A percentile compares a stretch with the other conserved stretches of the same genome.
Conservation (phyloP, 106 monocot species). For the Acanthochlamys bracteata region DNA sequence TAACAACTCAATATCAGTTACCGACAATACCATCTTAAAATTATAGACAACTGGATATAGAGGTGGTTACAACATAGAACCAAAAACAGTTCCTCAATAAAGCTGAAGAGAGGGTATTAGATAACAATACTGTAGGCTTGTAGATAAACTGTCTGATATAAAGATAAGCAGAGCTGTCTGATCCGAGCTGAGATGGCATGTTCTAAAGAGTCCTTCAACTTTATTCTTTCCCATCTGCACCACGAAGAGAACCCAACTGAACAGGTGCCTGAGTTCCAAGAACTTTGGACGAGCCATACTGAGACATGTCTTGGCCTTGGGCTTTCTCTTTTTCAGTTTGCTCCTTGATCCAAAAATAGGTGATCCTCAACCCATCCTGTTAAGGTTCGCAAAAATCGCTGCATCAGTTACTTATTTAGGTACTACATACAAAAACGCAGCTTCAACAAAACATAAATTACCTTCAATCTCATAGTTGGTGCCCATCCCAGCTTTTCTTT, state of each 20-base stretch:
- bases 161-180: too few species aligned
- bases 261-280: slow-evolving; percentile 90
- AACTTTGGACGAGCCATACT: slow-evolving; percentile 83
- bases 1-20: too few species aligned
- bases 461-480: slow-evolving; percentile 88
- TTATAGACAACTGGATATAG: too few species aligned
- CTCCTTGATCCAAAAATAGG: slow-evolving; percentile 97
- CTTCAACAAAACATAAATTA: slow-evolving; percentile 5
- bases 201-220: not conserved
- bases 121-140: too few species aligned
- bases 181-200: too few species aligned
- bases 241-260: slow-evolving; percentile 89
- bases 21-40: too few species aligned
- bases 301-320: slow-evolving; percentile 48
- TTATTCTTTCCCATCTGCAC: slow-evolving; percentile 91
- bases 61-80: too few species aligned
- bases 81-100: too few species aligned
- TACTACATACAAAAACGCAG: not conserved
- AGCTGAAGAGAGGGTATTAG: too few species aligned
- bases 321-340: slow-evolving; percentile 85
- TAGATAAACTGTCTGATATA: too few species aligned
- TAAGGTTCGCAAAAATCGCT: not conserved
- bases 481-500: slow-evolving; percentile 96
- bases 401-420: not conserved
- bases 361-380: slow-evolving; percentile 87